Evolutionary conservation across 345 rosid genomes (phyloP).

Genomic region (Brassica napus): DNA sequence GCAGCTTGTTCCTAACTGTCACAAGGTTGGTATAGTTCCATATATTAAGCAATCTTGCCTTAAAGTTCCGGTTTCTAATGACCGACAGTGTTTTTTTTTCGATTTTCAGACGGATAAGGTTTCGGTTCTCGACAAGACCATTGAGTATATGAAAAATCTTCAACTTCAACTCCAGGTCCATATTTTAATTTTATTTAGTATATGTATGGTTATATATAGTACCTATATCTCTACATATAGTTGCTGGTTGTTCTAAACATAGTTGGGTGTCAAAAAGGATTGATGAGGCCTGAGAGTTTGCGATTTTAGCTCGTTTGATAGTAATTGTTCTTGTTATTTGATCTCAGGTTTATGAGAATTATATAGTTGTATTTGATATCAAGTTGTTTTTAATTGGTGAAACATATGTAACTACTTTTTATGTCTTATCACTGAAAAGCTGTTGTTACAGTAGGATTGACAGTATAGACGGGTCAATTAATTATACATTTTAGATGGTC

Average conservation of each 20-base stretch:
- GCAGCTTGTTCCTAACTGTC: constrained; percentile 68
- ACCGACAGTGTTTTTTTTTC: background rate
- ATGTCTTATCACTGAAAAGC: background rate
- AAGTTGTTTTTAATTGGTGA: background rate
- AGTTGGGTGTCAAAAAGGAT: background rate
- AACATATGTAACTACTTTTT: background rate
- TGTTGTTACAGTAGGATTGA: background rate
- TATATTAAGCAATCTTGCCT: background rate
- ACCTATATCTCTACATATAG: background rate
- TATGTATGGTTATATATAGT: background rate
- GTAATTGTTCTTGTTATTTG: background rate
- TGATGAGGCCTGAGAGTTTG: background rate
- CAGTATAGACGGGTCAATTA: background rate
- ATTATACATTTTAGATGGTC: background rate
- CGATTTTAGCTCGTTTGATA: background rate
- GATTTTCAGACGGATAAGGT: constrained; percentile 57
- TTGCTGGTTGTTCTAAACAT: background rate
- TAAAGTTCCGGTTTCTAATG: background rate
- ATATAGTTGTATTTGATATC: background rate
- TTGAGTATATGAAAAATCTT: constrained; percentile 65
- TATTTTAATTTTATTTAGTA: background rate
- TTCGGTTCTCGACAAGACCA: constrained; percentile 67
- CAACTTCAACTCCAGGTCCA: constrained; percentile 75
- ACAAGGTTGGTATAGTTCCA: constrained; percentile 48
- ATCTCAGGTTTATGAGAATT: background rate